These are phyloP conservation scores for Fusarium burgessii DNA, from an alignment of 2,329 filamentous ascomycete genomes.

Conservation along the genomic window DNA sequence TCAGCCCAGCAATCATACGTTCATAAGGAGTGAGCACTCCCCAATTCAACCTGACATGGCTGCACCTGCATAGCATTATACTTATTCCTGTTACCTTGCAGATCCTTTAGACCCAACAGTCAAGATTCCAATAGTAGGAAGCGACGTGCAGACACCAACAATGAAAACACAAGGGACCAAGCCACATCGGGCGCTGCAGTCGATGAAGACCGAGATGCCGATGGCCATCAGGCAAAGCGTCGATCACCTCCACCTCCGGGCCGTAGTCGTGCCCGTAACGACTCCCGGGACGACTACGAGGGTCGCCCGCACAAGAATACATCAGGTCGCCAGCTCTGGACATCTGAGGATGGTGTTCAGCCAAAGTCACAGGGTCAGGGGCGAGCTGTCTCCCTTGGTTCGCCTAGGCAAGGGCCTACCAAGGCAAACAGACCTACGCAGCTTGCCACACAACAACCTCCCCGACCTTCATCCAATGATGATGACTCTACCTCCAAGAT, in stretches of 20 bases:
- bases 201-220: constrained; percentile 15
- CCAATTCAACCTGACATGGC: neutral
- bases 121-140: constrained; percentile 18
- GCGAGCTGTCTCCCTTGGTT: constrained; percentile 9
- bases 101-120: neutral
- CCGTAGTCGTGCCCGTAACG: constrained; percentile 28
- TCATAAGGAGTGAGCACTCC: constrained; percentile 12
- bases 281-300: constrained; percentile 39
- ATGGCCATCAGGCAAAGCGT: constrained; percentile 41
- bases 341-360: constrained; percentile 39
- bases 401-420: constrained; percentile 8
- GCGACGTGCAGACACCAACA: constrained; percentile 9
- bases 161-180: neutral
- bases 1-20: constrained; percentile 24
- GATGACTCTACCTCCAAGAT: constrained; percentile 26
- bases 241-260: constrained; percentile 44
- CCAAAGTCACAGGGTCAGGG: constrained; percentile 20
- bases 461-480: neutral
- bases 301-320: constrained; percentile 36
- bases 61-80: neutral
- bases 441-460: constrained; percentile 7
- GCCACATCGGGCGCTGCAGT: neutral
- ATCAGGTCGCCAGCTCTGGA: constrained; percentile 47
- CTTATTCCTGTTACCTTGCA: constrained; percentile 7
- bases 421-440: constrained; percentile 13